Base-by-base conservation (phyloP, 345 rosid genomes). In the Nephelium lappaceum region DNA sequence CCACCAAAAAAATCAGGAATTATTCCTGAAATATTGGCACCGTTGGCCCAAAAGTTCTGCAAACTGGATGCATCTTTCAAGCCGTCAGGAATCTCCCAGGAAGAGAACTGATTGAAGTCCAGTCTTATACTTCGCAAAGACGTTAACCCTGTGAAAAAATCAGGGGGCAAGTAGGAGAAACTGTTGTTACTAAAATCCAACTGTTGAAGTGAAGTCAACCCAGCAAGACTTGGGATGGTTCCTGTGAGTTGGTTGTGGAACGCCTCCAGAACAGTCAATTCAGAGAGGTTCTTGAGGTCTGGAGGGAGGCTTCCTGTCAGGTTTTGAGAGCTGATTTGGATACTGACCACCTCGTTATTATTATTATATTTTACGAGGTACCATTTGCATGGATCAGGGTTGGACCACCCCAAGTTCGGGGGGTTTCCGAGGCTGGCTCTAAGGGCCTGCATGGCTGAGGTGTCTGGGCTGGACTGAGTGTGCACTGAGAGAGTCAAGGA, bases 311-410 rank as follows among this genome's bases (percentile, higher is more conserved):
- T 87, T 3, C 94, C 93, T 2, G 0, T 6, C 15, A 95, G 58
- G 23, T 61, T 77, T 75, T 78, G 74, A 36, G 41, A 31, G 23
- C 88, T 87, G 47, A 96, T 91, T 72, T 92, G 93, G 79, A 95
- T 93, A 21, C 79, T 73, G 19, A 81, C 80, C 0, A 93, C 92
- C 47, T 87, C 84, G 11, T 76, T 81, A 8, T 10, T 14, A 3
- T 39, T 12, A 10, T 73, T 66, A 80, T 97, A 91, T 5, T 5
- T 2, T 39, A 92, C 89, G 3, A 80, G 43, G 2, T 0, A 0
- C 98, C 98, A 94, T 3, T 82, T 11, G 69, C 99, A 92, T 2
- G 94, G 97, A 78, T 93, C 84, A 38, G 91, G 65, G 77, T 84
- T 79, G 18, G 91, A 76, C 99, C 98, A 96, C 49, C 79, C 82